These are phyloP conservation scores for Phytophthora pisi DNA, from an alignment of 352 stramenopile species.

Conservation along the genomic window DNA sequence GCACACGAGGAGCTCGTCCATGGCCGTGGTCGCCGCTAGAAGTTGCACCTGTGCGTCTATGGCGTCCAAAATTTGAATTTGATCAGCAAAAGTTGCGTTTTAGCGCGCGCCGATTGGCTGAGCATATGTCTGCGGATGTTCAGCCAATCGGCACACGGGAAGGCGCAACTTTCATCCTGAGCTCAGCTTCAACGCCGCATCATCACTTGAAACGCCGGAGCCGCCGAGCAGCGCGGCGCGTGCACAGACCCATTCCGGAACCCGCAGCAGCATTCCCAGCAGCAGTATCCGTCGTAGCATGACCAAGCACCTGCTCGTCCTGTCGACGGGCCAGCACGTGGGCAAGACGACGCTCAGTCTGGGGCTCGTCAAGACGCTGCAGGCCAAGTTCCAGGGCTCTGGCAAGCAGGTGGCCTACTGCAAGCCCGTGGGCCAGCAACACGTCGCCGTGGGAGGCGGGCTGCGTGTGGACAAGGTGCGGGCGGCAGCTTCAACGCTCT, in stretches of 20 bases:
- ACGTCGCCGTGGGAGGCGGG: slow-evolving; percentile 79
- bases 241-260: neutral
- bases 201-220: slow-evolving; percentile 25
- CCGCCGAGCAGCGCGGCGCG: neutral
- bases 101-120: neutral
- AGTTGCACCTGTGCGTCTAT: too few species aligned
- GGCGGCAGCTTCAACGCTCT: neutral
- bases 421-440: slow-evolving; percentile 97
- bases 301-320: slow-evolving; percentile 81
- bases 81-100: slow-evolving; percentile 2
- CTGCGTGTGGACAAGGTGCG: slow-evolving; percentile 90
- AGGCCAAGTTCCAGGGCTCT: slow-evolving; percentile 85
- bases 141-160: too few species aligned
- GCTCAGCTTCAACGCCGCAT: slow-evolving; percentile 14
- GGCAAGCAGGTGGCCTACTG: slow-evolving; percentile 89
- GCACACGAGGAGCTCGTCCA: slow-evolving; percentile 42
- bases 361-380: slow-evolving; percentile 93
- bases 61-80: neutral
- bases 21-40: neutral
- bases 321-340: slow-evolving; percentile 96
- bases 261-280: neutral
- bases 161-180: neutral
- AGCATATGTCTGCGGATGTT: neutral
- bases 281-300: slow-evolving; percentile 25
- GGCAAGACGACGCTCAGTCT: slow-evolving; percentile 97